Evolutionary conservation across 2,329 filamentous ascomycete species (phyloP), one percentile per base, ranked within the genome.

Genomic region (Boeremia lycopersici): DNA sequence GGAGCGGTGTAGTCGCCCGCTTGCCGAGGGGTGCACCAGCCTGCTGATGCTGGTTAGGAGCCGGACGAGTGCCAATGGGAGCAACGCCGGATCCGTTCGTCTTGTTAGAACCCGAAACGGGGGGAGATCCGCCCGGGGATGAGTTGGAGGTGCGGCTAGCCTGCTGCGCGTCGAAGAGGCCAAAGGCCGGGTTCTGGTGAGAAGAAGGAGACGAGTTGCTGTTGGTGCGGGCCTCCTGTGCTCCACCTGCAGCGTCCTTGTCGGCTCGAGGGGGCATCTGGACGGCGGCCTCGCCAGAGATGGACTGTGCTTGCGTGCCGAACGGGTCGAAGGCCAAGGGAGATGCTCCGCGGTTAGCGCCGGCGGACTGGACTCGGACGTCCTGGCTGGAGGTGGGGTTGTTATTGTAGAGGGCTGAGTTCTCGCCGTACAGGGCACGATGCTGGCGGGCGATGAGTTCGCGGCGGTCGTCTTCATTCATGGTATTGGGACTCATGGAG

Each of bases 381-480:
- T 86, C 84, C 63, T 91, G 88, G 67, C 86, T 86, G 55, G 86
- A 86, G 28, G 86, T 78, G 44, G 86, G 81, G 68, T 89, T 88
- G 59, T 81, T 85, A 63, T 88, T 87, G 71, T 88, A 86, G 73
- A 91, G 89, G 46, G 84, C 78, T 33, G 84, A 81, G 62, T 84
- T 82, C 69, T 86, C 91, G 73, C 92, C 91, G 77, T 98, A 99
- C 64, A 99, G 80, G 62, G 93, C 93, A 77, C 89, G 93, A 77
- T 96, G 92, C 79, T 98, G 95, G 72, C 93, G 93, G 67, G 93
- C 90, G 77, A 98, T 96, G 76, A 98, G 84, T 69, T 98, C 93
- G 68, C 93, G 91, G 69, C 93, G 93, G 72, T 96, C 93, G 69
- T 97, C 93, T 80, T 98, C 95, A 74, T 89, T 96, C 89, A 96